phyloP scores from a whole-genome alignment of 768 basidiomycete species.

The Holtermannia corniformis region DNA sequence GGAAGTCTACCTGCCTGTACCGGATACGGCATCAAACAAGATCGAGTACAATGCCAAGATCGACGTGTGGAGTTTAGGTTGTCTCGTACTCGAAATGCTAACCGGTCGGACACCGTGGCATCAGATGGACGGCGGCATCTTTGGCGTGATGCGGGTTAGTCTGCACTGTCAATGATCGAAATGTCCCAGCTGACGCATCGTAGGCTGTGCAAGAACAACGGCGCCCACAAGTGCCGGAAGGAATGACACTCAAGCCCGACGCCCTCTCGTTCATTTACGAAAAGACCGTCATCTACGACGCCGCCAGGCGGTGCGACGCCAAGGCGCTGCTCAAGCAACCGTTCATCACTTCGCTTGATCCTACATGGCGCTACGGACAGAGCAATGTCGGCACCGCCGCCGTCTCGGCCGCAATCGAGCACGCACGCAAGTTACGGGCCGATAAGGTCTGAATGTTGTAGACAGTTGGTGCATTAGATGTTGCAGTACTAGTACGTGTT shows the following conservation, averaged over 20 bases:
- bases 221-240: conserved; percentile 80
- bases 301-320: conserved; percentile 70
- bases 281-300: conserved; percentile 83
- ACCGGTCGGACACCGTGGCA: conserved; percentile 92
- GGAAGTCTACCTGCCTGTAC: conserved; percentile 65
- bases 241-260: conserved; percentile 61
- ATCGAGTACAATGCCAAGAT: conserved; percentile 88
- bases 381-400: conserved; percentile 37
- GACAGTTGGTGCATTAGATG: not conserved
- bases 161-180: not conserved
- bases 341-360: conserved; percentile 43
- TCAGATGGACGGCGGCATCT: conserved; percentile 68
- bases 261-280: conserved; percentile 72
- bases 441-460: not conserved
- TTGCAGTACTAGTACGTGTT: not conserved
- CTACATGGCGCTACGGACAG: conserved; percentile 32
- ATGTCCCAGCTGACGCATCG: not conserved
- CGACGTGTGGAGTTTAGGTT: conserved; percentile 92
- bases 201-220: conserved; percentile 76
- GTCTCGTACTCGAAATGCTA: conserved; percentile 99
- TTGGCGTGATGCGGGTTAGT: conserved; percentile 87
- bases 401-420: conserved; percentile 1
- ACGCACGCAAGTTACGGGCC: not conserved
- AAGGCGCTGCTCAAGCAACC: conserved; percentile 68
- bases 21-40: conserved; percentile 54